phyloP scores from a whole-genome alignment of 768 basidiomycete genomes.

The Wakefieldia striispora region DNA sequence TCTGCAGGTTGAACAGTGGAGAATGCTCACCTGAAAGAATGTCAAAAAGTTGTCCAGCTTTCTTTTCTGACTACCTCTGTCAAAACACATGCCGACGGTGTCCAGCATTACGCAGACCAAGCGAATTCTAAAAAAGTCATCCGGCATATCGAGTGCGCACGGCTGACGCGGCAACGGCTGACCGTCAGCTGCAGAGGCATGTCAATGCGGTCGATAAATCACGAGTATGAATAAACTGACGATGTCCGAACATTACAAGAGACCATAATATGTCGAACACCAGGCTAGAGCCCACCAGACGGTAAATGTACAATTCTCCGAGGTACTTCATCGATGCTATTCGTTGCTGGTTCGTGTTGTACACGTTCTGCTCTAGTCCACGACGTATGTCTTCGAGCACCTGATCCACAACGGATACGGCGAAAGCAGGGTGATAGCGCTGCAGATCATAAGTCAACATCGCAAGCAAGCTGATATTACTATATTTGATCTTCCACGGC shows the following conservation, averaged over 20 bases:
- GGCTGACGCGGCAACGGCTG: conserved; percentile 77
- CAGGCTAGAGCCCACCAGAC: conserved; percentile 82
- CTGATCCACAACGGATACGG: conserved; percentile 87
- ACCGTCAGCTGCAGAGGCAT: conserved; percentile 65
- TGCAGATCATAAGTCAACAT: conserved; percentile 96
- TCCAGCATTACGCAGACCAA: conserved; percentile 91
- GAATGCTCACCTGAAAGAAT: conserved; percentile 79
- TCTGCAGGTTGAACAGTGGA: background rate
- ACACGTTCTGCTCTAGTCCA: conserved; percentile 91
- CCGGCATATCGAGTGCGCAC: conserved; percentile 82
- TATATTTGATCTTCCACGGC: conserved; percentile 95
- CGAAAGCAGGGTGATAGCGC: conserved; percentile 87
- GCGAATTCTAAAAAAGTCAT: conserved; percentile 94
- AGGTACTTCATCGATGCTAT: conserved; percentile 92
- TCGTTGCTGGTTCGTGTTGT: conserved; percentile 92
- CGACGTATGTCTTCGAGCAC: conserved; percentile 89
- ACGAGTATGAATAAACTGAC: conserved; percentile 48
- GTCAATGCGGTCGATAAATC: conserved; percentile 7
- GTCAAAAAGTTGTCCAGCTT: conserved; percentile 90
- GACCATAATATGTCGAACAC: conserved; percentile 96
- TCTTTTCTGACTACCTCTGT: conserved; percentile 86
- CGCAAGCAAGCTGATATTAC: conserved; percentile 84
- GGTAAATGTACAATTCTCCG: conserved; percentile 96
- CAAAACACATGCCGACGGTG: conserved; percentile 97
- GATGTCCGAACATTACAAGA: conserved; percentile 91